Base-by-base conservation (phyloP, 768 basidiomycete genomes). In the Suillus fuscotomentosus region DNA sequence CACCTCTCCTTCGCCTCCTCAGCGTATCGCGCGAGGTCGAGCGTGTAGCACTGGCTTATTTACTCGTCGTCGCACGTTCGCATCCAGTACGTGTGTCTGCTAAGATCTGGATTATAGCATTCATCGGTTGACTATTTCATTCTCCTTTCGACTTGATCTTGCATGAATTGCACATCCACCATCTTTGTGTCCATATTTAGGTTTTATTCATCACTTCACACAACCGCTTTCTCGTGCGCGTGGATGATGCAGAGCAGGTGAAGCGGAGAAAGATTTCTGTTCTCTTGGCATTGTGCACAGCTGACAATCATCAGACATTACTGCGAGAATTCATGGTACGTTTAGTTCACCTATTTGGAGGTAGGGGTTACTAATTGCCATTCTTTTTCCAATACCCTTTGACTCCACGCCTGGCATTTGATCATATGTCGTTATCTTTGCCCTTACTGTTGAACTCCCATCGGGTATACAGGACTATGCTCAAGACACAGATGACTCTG, bases 281-380 rank as follows among this genome's bases (percentile, higher is more conserved):
- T 5, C 77, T 99, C 60, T 78, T 89, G n/a, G 81, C 80, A 24
- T 71, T 98, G 9, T 80, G 90, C 59, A 86, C 81, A 31, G 67
- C 76, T 36, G 88, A 91, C 45, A 96, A 89, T 68, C 86, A 89
- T 62, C 82, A 86, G 48, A 79, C 83, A 0, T 83, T 97, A 11
- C 77, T 99, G 67, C 82, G 88, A 27, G 97, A 99, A 72, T 88
- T 97, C 68, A 87, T 91, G 66, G 96, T 97, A 63, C 63, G 90
- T 80, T 54, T 51, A 27, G 17, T 43, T 42, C 10, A 59, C 17
- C 24, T 42, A 13, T 59, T 42, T 27, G 17, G 41, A 43, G 24
- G 4, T 27, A 24, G 39, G 55, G 15, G 17, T 61, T 31, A 22
- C 66, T 36, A 41, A 47, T 20, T 41, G 17, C 41, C 17, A 17